Percentiles rank a stretch among this genome's conserved stretches.
These are phyloP conservation scores for Hysterium pulicare DNA, from an alignment of 2,329 filamentous ascomycete species.

Conservation along the genomic window DNA sequence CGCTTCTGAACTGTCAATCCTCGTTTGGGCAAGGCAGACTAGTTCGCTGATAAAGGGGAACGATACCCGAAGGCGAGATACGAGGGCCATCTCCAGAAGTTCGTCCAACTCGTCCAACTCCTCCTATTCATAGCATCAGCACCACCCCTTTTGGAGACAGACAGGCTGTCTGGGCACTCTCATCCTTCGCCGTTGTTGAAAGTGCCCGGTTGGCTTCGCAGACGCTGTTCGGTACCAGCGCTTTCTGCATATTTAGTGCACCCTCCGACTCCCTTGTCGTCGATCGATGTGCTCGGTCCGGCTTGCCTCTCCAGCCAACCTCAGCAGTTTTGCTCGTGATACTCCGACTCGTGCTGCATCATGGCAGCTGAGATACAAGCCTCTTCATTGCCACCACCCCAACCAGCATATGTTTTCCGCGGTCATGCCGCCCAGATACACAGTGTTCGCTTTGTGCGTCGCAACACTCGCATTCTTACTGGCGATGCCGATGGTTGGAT, in stretches of 20 bases:
- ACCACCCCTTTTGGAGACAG: neutral
- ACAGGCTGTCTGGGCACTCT: too few species aligned
- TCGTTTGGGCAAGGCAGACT: too few species aligned
- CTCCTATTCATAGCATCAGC: slow-evolving; percentile 8
- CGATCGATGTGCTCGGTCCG: slow-evolving; percentile 33
- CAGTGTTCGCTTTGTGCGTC: slow-evolving; percentile 66
- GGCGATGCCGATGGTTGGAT: slow-evolving; percentile 90
- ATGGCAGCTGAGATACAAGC: slow-evolving; percentile 29
- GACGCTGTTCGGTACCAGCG: too few species aligned
- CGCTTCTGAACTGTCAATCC: too few species aligned
- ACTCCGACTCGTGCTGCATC: slow-evolving; percentile 6
- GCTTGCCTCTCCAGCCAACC: slow-evolving; percentile 23
- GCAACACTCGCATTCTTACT: slow-evolving; percentile 74
- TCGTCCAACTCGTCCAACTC: neutral
- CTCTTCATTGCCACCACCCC: slow-evolving; percentile 46
- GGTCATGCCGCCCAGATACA: slow-evolving; percentile 83
- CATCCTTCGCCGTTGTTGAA: too few species aligned
- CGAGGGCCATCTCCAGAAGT: slow-evolving; percentile 1
- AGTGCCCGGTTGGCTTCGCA: too few species aligned
- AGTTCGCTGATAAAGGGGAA: neutral
- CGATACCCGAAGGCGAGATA: neutral
- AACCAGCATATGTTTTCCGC: slow-evolving; percentile 70
- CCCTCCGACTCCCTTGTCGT: slow-evolving; percentile 14
- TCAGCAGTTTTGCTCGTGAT: slow-evolving; percentile 9
- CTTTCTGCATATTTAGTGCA: too few species aligned